These are phyloP conservation scores for Emmonsia crescens DNA, from an alignment of 2,329 filamentous ascomycete species.

Conservation along the genomic window DNA sequence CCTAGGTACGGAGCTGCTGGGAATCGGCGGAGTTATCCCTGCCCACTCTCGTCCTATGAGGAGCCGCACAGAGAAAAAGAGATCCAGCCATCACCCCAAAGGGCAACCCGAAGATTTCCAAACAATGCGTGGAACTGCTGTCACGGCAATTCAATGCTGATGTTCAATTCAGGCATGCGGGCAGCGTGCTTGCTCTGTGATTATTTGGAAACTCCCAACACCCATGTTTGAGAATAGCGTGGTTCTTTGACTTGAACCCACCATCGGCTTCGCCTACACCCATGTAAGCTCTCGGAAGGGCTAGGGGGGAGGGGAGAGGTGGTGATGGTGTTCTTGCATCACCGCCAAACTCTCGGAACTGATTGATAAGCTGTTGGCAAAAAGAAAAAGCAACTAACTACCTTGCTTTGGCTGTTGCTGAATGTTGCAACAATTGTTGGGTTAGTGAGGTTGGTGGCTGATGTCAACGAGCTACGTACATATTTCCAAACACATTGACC, in stretches of 20 bases:
- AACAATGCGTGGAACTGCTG: background rate
- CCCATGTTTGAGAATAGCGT: slow-evolving; percentile 1
- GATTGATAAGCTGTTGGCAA: background rate
- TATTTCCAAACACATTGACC: background rate
- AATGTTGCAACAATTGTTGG: background rate
- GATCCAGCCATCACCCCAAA: background rate
- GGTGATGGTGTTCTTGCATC: background rate
- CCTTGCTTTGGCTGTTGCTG: background rate
- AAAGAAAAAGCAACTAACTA: background rate
- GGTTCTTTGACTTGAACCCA: background rate
- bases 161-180: background rate
- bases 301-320: background rate
- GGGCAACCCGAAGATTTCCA: background rate
- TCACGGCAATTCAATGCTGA: background rate
- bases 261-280: background rate
- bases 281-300: background rate
- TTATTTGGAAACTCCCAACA: background rate
- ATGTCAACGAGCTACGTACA: background rate
- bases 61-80: background rate
- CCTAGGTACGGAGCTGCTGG: background rate
- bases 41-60: background rate
- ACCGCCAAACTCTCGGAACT: background rate
- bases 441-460: background rate
- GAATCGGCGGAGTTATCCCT: background rate
- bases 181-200: background rate